Conservation (phyloP, 768 basidiomycete genomes). For the Boletus eberwhitei region DNA sequence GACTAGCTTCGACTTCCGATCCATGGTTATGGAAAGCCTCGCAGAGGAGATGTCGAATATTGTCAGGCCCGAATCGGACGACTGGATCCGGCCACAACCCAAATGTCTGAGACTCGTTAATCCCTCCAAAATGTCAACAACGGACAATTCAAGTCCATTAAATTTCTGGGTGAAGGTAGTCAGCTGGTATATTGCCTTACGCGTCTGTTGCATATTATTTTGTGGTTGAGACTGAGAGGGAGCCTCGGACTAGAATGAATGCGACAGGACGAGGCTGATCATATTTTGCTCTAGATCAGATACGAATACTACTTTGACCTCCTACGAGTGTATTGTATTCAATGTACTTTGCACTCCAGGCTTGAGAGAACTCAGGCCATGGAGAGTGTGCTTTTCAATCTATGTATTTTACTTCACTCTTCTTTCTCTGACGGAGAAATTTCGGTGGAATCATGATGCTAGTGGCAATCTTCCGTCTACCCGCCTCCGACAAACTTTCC, state of each 20-base stretch:
- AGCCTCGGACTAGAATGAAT: no score
- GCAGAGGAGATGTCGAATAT: neutral
- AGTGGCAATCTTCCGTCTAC: neutral
- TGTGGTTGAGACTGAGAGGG: neutral
- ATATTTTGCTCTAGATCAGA: no score
- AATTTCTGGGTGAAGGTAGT: neutral
- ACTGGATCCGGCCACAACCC: constrained; percentile 23
- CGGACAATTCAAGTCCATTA: neutral
- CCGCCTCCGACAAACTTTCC: neutral
- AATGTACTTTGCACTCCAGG: neutral
- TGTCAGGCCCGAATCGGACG: neutral
- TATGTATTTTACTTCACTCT: no score
- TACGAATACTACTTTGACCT: no score
- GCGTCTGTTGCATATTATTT: no score
- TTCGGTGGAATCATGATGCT: no score
- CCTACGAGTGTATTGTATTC: neutral
- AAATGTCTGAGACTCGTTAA: constrained; percentile 15
- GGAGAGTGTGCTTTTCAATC: no score
- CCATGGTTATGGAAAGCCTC: neutral
- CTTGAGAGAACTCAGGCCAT: neutral
- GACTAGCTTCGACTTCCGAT: neutral
- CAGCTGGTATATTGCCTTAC: neutral
- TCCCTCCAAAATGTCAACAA: neutral
- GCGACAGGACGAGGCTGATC: no score
- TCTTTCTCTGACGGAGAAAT: no score